Conservation (phyloP, 2,329 filamentous ascomycete genomes). For the Anthostomella pinea region DNA sequence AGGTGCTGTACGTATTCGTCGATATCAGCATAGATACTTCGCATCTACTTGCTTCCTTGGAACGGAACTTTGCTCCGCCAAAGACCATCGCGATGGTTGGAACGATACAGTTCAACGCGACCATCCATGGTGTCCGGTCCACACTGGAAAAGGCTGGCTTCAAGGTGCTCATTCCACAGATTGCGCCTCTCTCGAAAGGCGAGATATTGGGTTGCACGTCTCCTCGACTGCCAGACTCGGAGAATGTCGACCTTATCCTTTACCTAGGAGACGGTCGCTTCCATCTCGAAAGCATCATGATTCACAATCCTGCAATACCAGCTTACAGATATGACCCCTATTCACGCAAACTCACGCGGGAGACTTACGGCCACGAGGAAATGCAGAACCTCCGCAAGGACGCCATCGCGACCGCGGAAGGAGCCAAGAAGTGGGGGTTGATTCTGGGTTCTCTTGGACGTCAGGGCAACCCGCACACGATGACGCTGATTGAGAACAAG, state of each 20-base stretch:
- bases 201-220: conserved; percentile 98
- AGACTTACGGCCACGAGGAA: conserved; percentile 87
- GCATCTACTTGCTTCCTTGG: conserved; percentile 82
- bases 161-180: conserved; percentile 83
- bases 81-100: conserved; percentile 92
- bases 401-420: conserved; percentile 73
- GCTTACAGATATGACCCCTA: conserved; percentile 98
- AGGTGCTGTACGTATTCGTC: conserved; percentile 96
- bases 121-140: conserved; percentile 79
- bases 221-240: conserved; percentile 60
- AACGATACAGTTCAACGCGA: conserved; percentile 98
- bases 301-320: conserved; percentile 87
- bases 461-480: conserved; percentile 92
- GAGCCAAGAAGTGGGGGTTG: conserved; percentile 86
- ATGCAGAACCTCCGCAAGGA: conserved; percentile 78
- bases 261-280: conserved; percentile 34
- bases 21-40: conserved; percentile 93
- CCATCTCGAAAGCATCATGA: conserved; percentile 98
- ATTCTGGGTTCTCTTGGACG: conserved; percentile 90
- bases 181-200: conserved; percentile 86
- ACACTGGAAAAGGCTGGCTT: conserved; percentile 82
- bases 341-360: conserved; percentile 83
- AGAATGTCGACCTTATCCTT: conserved; percentile 57
- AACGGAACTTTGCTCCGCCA: conserved; percentile 79
- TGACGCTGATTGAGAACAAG: conserved; percentile 78